These are phyloP conservation scores for Backusella luteola DNA, from an alignment of 192 early-diverging fungal genomes.

Conservation along the genomic window DNA sequence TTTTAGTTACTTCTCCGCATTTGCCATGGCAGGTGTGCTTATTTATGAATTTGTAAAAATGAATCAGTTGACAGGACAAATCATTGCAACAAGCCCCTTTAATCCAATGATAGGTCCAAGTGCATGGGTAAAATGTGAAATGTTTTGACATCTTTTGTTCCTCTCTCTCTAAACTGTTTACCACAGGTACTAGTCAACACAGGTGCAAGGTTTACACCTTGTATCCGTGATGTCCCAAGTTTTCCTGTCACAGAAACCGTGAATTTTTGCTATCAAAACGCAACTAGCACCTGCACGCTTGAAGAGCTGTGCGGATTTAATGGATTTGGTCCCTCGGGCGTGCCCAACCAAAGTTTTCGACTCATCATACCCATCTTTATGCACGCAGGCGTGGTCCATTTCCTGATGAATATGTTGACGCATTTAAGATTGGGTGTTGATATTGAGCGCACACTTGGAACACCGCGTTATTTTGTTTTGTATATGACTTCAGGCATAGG, in stretches of 20 bases:
- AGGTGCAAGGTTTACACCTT: slow-evolving; percentile 81
- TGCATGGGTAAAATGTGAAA: slow-evolving; percentile 36
- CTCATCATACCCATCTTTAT: slow-evolving; percentile 82
- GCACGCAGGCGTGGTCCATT: slow-evolving; percentile 79
- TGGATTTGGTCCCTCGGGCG: slow-evolving; percentile 40
- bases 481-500: slow-evolving; percentile 72
- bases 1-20: slow-evolving; percentile 50
- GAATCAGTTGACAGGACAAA: slow-evolving; percentile 51
- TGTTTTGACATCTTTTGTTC: background rate
- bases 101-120: slow-evolving; percentile 83
- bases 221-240: slow-evolving; percentile 57
- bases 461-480: slow-evolving; percentile 58
- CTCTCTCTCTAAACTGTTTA: background rate
- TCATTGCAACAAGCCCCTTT: slow-evolving; percentile 67
- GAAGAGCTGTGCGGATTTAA: slow-evolving; percentile 61
- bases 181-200: slow-evolving; percentile 56
- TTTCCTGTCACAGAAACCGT: slow-evolving; percentile 25
- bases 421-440: slow-evolving; percentile 70
- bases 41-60: slow-evolving; percentile 58
- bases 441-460: slow-evolving; percentile 78
- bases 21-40: slow-evolving; percentile 44
- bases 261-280: slow-evolving; percentile 4
- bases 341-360: slow-evolving; percentile 74
- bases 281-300: slow-evolving; percentile 48
- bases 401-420: slow-evolving; percentile 72